Conservation (phyloP, 371 early-diverging fungal species). For the Lichtheimia ornata region DNA sequence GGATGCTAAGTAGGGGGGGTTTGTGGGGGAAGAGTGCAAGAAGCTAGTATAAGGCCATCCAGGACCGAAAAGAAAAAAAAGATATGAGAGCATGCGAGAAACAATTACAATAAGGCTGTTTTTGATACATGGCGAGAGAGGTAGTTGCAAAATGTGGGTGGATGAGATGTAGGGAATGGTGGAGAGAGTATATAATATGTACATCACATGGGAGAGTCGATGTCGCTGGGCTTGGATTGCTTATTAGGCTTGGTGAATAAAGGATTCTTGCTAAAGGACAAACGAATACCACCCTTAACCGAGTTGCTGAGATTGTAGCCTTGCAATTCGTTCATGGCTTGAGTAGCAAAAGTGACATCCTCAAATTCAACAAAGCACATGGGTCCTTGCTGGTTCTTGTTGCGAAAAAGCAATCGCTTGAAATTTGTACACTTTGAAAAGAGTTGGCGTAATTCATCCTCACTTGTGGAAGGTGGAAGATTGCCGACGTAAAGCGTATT, state of each 20-base stretch:
- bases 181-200: constrained; percentile 15
- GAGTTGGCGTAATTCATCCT: constrained; percentile 84
- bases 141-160: background rate
- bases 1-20: background rate
- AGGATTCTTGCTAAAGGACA: constrained; percentile 95
- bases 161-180: constrained; percentile 2
- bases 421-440: constrained; percentile 82
- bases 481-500: constrained; percentile 96
- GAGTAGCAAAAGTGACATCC: constrained; percentile 83
- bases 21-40: too few relatives aligned
- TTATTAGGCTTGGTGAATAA: constrained; percentile 59
- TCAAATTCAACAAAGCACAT: constrained; percentile 97
- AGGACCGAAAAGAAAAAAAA: background rate
- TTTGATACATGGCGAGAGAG: background rate
- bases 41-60: background rate
- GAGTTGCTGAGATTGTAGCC: constrained; percentile 83
- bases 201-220: constrained; percentile 21
- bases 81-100: constrained; percentile 1
- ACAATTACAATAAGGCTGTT: constrained; percentile 2
- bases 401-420: constrained; percentile 86
- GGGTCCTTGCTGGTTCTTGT: constrained; percentile 78
- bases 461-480: constrained; percentile 80
- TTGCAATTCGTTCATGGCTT: constrained; percentile 83
- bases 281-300: constrained; percentile 90
- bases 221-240: constrained; percentile 9